Base-by-base conservation (phyloP, 257 asterid genomes). In the Verbascum thapsus region DNA sequence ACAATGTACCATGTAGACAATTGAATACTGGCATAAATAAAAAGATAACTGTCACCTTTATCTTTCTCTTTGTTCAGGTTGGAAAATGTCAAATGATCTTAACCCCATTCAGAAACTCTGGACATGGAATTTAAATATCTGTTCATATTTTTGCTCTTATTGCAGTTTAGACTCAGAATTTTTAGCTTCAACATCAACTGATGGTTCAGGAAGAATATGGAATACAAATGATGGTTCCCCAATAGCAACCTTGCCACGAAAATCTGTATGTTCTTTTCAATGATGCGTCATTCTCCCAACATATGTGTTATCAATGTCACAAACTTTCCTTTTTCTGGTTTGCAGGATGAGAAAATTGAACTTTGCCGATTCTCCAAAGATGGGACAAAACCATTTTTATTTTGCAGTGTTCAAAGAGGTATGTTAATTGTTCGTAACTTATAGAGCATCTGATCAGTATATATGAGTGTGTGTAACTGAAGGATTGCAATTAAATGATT, bases 171-270 rank as follows among this genome's bases (percentile, higher is more conserved):
- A 94, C 72, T 89, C 99, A 0, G 99, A 80, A 75, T 90, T 80
- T 74, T 72, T 94, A 76, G 98, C 99, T 57, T 73, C 99, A 71
- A 90, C 99, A 10, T 94, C 99, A 58, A 75, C 83, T 26, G 97
- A 94, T 78, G 99, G 99, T 67, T 80, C 94, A 10, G 96, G 96
- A 18, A 85, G 92, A 81, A 81, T 94, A 76, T 94, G 99, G 99
- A 88, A 81, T 71, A 83, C 95, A 30, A 80, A 58, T 57, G 95
- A 90, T 61, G 95, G 99, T 42, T 68, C 91, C 78, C 96, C 96
- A 47, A 64, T 90, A 54, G 76, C 86, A 62, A 79, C 92, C 76
- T 74, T 94, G 78, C 48, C 83, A 3, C 80, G 98, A 41, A 83
- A 78, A 50, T 30, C 96, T 53, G 99, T 94, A 94, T 53, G 95